Conservation (phyloP, 2,329 filamentous ascomycete genomes). For the Leptographium flavum region DNA sequence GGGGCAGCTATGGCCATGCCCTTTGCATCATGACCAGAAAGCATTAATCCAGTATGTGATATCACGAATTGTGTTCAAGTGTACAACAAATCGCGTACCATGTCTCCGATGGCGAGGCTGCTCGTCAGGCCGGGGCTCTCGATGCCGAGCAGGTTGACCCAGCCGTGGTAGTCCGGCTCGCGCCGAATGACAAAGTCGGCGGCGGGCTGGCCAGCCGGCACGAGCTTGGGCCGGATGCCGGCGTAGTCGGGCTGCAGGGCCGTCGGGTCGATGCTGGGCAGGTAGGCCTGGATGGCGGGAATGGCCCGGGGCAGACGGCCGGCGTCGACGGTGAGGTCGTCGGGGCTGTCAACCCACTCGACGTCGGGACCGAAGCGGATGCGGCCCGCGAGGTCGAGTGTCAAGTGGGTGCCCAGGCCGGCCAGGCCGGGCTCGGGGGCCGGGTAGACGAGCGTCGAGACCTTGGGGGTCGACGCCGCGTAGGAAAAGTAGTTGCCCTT, state of each 20-base stretch:
- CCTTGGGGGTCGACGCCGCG: constrained; percentile 43
- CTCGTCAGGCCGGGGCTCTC: constrained; percentile 89
- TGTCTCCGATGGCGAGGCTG: constrained; percentile 69
- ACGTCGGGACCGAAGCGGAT: constrained; percentile 91
- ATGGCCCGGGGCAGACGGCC: constrained; percentile 50
- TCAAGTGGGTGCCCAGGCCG: constrained; percentile 85
- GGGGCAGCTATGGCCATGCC: no score
- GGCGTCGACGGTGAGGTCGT: constrained; percentile 54
- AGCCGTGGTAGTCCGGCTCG: constrained; percentile 67
- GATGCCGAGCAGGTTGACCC: constrained; percentile 82
- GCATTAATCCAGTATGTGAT: no score
- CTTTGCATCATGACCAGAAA: background rate
- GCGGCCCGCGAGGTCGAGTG: constrained; percentile 71
- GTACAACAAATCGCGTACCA: constrained; percentile 44
- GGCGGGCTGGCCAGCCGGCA: constrained; percentile 43
- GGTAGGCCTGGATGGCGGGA: constrained; percentile 60
- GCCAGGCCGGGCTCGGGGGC: constrained; percentile 68
- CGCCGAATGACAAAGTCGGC: constrained; percentile 70
- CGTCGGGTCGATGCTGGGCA: constrained; percentile 55
- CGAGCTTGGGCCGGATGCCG: constrained; percentile 78
- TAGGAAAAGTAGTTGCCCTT: constrained; percentile 97
- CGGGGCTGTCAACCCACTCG: constrained; percentile 69
- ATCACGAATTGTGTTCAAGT: background rate
- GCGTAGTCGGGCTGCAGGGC: constrained; percentile 72
- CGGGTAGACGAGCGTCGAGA: constrained; percentile 72